Base-by-base conservation (phyloP, 192 early-diverging fungal genomes). In the Backusella morwellensis region DNA sequence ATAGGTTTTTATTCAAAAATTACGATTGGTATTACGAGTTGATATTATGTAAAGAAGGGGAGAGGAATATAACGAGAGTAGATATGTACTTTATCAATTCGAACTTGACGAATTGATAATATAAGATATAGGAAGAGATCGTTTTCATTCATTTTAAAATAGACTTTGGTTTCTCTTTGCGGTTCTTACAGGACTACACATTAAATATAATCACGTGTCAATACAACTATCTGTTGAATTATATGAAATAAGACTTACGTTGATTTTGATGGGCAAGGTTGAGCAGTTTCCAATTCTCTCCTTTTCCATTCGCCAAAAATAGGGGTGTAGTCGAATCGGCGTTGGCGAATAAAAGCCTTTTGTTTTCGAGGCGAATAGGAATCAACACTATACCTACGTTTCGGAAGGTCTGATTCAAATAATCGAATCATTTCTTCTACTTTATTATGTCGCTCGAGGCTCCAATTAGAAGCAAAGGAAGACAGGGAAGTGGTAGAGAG, bases 281-380 rank as follows among this genome's bases (percentile, higher is more conserved):
- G 56, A 63, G 56, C 23, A 63, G 11, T 63, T 63, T 63, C 26
- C 56, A 63, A 63, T 63, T 63, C 56, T 63, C 56, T 63, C 56
- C 56, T 63, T 63, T 63, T 63, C 56, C 56, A 63, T 63, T 26
- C 56, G 29, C 56, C 23, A 29, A 63, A 63, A 14, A 63, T 29
- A 63, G 56, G 56, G 12, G 56, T 63, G 26, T 63, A 63, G 12
- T 63, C 23, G n/a, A 63, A 63, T 63, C 26, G 21, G 9, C 56
- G 56, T 14, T 63, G 56, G 4, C 56, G 56, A 63, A 63, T 63
- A 23, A 63, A 12, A 12, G 56, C 23, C 12, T 29, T 63, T 63
- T 4, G 21, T 63, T 29, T 63, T 63, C 29, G 8, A 63, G 56
- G 56, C 4, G 56, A 63, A 12, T 63, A 63, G 26, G 56, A 63